Conservation (phyloP, 257 asterid species). For the Nicotiana otophora region DNA sequence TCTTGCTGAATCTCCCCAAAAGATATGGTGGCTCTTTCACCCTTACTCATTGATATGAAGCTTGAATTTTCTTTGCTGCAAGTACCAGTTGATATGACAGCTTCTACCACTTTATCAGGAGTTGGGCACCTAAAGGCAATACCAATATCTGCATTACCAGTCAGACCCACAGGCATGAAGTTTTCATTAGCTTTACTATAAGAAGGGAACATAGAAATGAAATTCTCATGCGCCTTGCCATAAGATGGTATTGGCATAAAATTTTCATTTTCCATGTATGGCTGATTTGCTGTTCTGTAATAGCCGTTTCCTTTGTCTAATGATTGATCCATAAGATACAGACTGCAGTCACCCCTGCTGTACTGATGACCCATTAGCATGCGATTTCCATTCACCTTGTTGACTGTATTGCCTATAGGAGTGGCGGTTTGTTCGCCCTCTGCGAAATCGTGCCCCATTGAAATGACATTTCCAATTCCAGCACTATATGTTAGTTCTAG, state of each 20-base stretch:
- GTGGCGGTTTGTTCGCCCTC: neutral
- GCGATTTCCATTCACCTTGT: conserved; percentile 28
- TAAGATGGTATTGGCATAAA: conserved; percentile 28
- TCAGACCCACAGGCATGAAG: conserved; percentile 21
- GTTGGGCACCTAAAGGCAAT: conserved; percentile 8
- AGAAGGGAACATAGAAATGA: conserved; percentile 30
- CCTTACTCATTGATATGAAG: conserved; percentile 32
- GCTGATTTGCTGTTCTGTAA: conserved; percentile 23
- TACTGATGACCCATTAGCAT: conserved; percentile 35
- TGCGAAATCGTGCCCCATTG: conserved; percentile 21
- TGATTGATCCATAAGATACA: conserved; percentile 33
- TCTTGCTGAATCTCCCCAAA: conserved; percentile 25
- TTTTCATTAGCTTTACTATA: conserved; percentile 29
- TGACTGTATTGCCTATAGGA: conserved; percentile 14
- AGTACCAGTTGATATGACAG: conserved; percentile 22
- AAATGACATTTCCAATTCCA: conserved; percentile 21
- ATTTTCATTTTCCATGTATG: conserved; percentile 26
- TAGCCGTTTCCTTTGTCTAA: conserved; percentile 29
- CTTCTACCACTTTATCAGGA: conserved; percentile 28
- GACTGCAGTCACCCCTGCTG: conserved; percentile 20
- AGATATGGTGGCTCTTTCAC: conserved; percentile 42
- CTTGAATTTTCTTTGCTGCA: conserved; percentile 35
- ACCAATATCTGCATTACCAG: conserved; percentile 26
- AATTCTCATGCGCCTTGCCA: conserved; percentile 31
- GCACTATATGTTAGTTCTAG: conserved; percentile 23